phyloP scores from a whole-genome alignment of 2,329 filamentous ascomycete species.

The Paradendryphiella salina region DNA sequence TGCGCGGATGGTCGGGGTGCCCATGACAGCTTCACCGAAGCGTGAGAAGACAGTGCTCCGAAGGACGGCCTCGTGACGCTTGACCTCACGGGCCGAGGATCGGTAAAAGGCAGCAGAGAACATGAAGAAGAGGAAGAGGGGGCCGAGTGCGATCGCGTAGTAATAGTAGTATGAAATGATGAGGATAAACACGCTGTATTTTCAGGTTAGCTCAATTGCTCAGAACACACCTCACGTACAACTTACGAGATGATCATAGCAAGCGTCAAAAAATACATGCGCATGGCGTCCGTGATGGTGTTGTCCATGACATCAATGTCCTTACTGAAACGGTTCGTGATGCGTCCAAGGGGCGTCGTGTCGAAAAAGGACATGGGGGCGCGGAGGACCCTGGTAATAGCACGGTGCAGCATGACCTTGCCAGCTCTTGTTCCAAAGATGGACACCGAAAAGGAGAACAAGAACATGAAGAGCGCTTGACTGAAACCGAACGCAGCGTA shows the following conservation, averaged over 20 bases:
- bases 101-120: constrained; percentile 87
- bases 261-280: constrained; percentile 88
- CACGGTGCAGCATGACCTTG: constrained; percentile 77
- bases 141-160: constrained; percentile 71
- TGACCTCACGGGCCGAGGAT: constrained; percentile 87
- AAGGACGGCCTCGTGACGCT: constrained; percentile 88
- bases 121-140: constrained; percentile 75
- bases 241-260: constrained; percentile 68
- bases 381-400: constrained; percentile 73
- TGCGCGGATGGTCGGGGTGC: constrained; percentile 82
- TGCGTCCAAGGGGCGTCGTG: constrained; percentile 90
- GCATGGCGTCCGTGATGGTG: constrained; percentile 81
- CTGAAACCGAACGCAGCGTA: constrained; percentile 19
- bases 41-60: constrained; percentile 87
- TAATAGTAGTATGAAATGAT: constrained; percentile 97
- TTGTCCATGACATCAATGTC: constrained; percentile 98
- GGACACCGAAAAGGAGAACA: constrained; percentile 77
- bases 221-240: neutral
- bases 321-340: constrained; percentile 93
- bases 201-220: constrained; percentile 11
- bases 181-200: constrained; percentile 71
- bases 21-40: constrained; percentile 85
- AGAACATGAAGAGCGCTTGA: constrained; percentile 61
- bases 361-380: constrained; percentile 91
- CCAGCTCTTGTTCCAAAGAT: constrained; percentile 79